phyloP scores from a whole-genome alignment of 345 rosid species.

The Litchi chinensis region DNA sequence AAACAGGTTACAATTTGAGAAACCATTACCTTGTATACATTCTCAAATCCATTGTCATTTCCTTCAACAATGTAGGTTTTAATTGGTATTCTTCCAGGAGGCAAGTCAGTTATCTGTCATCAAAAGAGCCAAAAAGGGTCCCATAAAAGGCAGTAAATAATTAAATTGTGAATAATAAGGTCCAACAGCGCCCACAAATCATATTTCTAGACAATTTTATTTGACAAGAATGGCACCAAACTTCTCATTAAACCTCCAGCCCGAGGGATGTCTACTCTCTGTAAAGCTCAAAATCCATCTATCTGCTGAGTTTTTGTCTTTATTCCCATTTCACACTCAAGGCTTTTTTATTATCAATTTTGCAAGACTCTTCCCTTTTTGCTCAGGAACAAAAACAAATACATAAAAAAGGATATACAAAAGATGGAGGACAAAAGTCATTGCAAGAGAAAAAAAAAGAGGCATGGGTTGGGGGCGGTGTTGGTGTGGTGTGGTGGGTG shows the following conservation, averaged over 20 bases:
- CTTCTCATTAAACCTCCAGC: not conserved
- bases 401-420: not conserved
- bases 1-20: slow-evolving; percentile 9
- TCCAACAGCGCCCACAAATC: no score
- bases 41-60: slow-evolving; percentile 55
- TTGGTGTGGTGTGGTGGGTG: no score
- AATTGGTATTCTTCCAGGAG: slow-evolving; percentile 91
- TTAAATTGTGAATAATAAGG: not conserved
- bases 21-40: slow-evolving; percentile 63
- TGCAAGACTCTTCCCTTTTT: not conserved
- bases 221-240: not conserved
- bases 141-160: slow-evolving; percentile 11
- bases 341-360: not conserved
- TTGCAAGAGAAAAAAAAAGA: not conserved
- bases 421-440: not conserved
- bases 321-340: not conserved
- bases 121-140: slow-evolving; percentile 2
- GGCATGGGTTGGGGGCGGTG: not conserved
- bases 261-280: not conserved
- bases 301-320: not conserved
- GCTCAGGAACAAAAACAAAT: not conserved
- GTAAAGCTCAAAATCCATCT: not conserved
- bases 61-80: slow-evolving; percentile 74
- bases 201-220: not conserved
- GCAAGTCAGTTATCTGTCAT: slow-evolving; percentile 86